Base-by-base conservation (phyloP, 2,329 filamentous ascomycete species). In the Fusarium sacchari region DNA sequence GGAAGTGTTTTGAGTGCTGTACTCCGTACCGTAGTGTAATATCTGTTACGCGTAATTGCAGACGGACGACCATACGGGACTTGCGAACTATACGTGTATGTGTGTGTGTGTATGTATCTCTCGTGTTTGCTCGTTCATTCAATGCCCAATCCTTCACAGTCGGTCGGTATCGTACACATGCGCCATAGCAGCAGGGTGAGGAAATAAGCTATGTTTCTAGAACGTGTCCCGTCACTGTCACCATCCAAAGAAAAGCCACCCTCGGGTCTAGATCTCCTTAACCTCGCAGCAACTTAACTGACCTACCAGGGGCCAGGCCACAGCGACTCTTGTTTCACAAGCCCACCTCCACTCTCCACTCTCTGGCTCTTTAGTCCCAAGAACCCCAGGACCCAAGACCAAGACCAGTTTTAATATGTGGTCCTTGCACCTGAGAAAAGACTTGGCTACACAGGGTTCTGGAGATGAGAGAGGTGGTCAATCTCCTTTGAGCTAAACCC, bases 361-460 rank as follows among this genome's bases (percentile, higher is more conserved):
- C n/a, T n/a, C 20, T n/a, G 36, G n/a, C 22, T n/a, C 17, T n/a
- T 20, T 32, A 30, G 20, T 20, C 50, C 34, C n/a, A 44, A 22
- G 20, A n/a, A 22, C 26, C 34, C 34, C 13, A 20, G 11, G 34
- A 13, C 30, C 28, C 13, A 20, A 14, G 34, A 22, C 28, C 13
- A 20, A 14, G 34, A 22, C 44, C 44, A 52, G 44, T 61, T 60
- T 61, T 66, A 61, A 50, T 61, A 42, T 60, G 66, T 61, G 61
- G 69, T 56, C 60, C 50, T 44, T 28, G 61, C 67, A 17, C 49
- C n/a, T 18, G 18, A 26, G 40, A 14, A 18, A 50, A 50, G n/a
- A 24, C 67, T 53, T 66, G 60, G 60, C 56, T 39, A 39, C 46
- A 28, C 39, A 57, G n/a, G 55, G 40, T 42, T 34, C 34, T 32